Evolutionary conservation across 83 land plant species (phyloP).

Genomic region (Thuja plicata): DNA sequence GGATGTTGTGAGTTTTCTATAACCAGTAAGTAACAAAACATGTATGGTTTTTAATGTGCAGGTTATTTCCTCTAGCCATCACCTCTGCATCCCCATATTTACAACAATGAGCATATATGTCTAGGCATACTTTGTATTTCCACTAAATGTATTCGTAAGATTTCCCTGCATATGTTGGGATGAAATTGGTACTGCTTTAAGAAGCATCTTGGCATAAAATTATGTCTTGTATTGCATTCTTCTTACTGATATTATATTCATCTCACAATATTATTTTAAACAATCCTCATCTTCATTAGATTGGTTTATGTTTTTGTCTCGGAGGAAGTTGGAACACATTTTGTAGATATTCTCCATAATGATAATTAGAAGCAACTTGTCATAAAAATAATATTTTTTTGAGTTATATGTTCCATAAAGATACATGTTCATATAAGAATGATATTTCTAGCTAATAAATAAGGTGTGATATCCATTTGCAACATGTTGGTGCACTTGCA

Average conservation of each 20-base stretch:
- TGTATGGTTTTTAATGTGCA: constrained; percentile 12
- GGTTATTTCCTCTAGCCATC: constrained; percentile 49
- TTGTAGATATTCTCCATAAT: no score
- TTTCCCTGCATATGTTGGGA: background rate
- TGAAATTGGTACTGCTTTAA: background rate
- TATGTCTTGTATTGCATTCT: background rate
- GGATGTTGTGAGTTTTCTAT: background rate
- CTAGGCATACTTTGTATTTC: constrained; percentile 28
- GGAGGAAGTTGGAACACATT: no score
- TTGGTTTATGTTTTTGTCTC: no score
- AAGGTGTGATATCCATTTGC: background rate
- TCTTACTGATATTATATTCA: background rate
- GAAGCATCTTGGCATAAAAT: background rate
- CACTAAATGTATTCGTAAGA: background rate
- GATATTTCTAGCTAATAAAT: background rate
- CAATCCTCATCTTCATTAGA: background rate
- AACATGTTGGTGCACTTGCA: no score
- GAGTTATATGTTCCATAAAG: background rate
- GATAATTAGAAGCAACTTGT: no score
- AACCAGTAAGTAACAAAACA: background rate
- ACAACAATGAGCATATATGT: constrained; percentile 64
- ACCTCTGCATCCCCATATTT: constrained; percentile 58
- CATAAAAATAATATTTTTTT: background rate
- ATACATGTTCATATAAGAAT: background rate
- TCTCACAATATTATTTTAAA: background rate